These are phyloP conservation scores for Geosmithia flava DNA, from an alignment of 2,329 filamentous ascomycete genomes.

Conservation along the genomic window DNA sequence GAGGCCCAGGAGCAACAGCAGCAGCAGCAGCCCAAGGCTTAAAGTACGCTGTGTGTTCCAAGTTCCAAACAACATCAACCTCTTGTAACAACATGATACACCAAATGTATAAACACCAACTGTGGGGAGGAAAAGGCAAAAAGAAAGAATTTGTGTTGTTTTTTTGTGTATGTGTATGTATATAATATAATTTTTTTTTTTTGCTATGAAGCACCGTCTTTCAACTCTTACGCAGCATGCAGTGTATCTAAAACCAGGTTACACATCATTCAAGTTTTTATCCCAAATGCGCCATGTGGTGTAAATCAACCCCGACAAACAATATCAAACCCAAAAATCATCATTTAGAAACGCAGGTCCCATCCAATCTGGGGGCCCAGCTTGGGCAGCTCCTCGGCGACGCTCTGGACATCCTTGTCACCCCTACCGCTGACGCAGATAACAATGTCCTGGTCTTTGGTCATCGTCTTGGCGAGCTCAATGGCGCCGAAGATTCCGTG, in stretches of 20 bases:
- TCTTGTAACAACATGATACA: neutral
- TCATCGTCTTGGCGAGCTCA: conserved; percentile 81
- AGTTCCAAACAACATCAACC: neutral
- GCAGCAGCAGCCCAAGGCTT: neutral
- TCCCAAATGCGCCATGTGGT: neutral
- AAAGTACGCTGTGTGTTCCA: neutral
- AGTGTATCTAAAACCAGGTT: neutral
- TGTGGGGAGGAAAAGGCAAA: neutral
- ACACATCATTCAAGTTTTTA: neutral
- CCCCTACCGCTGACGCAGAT: conserved; percentile 88
- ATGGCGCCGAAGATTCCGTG: conserved; percentile 87
- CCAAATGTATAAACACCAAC: neutral
- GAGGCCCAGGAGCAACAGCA: neutral
- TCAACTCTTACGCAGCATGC: neutral
- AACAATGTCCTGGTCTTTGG: conserved; percentile 77
- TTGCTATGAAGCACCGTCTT: neutral
- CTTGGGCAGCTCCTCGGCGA: conserved; percentile 84
- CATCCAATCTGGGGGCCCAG: conserved; percentile 79
- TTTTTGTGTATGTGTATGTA: neutral
- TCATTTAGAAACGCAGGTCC: conserved; percentile 47
- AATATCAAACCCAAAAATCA: neutral
- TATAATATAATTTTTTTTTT: neutral
- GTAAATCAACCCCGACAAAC: neutral
- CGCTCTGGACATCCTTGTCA: conserved; percentile 98
- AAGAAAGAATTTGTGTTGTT: neutral